phyloP scores from a whole-genome alignment of 768 basidiomycete species.

The Tricholoma matsutake region DNA sequence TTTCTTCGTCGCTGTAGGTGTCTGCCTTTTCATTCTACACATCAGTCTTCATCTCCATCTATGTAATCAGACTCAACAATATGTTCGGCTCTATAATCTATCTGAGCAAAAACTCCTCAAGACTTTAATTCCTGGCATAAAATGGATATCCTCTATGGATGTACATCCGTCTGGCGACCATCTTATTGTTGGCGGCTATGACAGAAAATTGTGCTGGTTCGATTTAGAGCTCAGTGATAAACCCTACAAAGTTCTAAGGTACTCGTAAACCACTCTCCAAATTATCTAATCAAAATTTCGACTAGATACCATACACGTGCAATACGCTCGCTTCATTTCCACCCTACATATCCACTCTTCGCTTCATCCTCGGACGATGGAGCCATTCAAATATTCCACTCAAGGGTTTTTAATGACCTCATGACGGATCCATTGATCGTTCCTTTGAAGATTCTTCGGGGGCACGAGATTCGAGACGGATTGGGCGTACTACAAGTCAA shows the following conservation, averaged over 20 bases:
- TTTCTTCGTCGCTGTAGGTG: conserved; percentile 93
- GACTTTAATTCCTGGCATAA: conserved; percentile 91
- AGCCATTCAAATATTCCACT: conserved; percentile 95
- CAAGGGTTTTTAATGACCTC: conserved; percentile 89
- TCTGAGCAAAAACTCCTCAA: conserved; percentile 91
- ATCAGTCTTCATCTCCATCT: conserved; percentile 10
- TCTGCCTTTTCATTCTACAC: conserved; percentile 1
- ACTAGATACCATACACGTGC: conserved; percentile 90
- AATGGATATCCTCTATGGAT: conserved; percentile 98
- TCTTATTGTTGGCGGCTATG: conserved; percentile 95
- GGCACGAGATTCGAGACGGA: conserved; percentile 82
- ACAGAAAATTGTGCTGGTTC: conserved; percentile 98
- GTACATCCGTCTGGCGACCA: conserved; percentile 96
- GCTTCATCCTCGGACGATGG: conserved; percentile 97
- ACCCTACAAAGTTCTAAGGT: conserved; percentile 96
- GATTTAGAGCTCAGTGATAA: conserved; percentile 95
- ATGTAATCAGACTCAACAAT: conserved; percentile 80
- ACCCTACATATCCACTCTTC: conserved; percentile 92
- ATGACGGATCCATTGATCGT: conserved; percentile 98
- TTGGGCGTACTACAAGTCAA: conserved; percentile 88
- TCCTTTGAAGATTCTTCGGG: conserved; percentile 91
- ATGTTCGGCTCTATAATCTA: conserved; percentile 93
- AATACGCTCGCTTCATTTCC: conserved; percentile 90
- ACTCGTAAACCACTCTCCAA: conserved; percentile 20
- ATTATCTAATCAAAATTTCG: background rate